Evolutionary conservation across 179 eudicot genomes (phyloP).

Genomic region (Dionaea muscipula): DNA sequence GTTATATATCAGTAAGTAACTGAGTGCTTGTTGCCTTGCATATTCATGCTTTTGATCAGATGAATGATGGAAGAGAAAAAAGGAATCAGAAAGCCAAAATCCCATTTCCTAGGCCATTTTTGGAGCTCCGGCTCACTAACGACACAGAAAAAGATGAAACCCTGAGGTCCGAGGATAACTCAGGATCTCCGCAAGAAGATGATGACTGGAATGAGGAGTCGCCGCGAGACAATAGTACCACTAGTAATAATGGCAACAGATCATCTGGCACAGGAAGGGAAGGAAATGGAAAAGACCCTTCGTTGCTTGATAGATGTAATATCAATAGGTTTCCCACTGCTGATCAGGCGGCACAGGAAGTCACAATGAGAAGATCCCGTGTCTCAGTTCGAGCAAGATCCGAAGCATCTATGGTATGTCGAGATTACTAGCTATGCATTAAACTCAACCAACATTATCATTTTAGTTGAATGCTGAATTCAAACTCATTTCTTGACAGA

Average conservation of each 20-base stretch:
- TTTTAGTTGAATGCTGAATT: too few species aligned
- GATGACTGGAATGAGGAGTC: neutral
- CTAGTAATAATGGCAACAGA: neutral
- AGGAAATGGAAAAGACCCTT: too few species aligned
- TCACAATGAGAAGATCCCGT: slow-evolving; percentile 39
- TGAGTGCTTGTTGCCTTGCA: too few species aligned
- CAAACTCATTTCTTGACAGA: too few species aligned
- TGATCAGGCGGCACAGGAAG: slow-evolving; percentile 19
- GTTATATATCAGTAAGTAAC: too few species aligned
- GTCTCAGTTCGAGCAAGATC: slow-evolving; percentile 54
- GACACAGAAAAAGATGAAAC: neutral
- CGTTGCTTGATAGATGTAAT: too few species aligned
- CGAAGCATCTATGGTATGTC: slow-evolving; percentile 43
- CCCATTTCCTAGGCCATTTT: slow-evolving; percentile 13
- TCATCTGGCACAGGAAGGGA: too few species aligned
- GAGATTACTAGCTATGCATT: too few species aligned
- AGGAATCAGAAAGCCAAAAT: neutral
- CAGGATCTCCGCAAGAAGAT: neutral
- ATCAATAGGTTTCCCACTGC: too few species aligned
- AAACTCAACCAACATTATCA: too few species aligned
- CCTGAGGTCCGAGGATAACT: neutral
- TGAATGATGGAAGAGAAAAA: slow-evolving; percentile 6
- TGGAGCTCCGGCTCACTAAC: slow-evolving; percentile 12
- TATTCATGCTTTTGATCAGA: neutral
- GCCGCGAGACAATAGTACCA: neutral